Base-by-base conservation (phyloP, 2,329 filamentous ascomycete species). In the Paecilomyces formosus region DNA sequence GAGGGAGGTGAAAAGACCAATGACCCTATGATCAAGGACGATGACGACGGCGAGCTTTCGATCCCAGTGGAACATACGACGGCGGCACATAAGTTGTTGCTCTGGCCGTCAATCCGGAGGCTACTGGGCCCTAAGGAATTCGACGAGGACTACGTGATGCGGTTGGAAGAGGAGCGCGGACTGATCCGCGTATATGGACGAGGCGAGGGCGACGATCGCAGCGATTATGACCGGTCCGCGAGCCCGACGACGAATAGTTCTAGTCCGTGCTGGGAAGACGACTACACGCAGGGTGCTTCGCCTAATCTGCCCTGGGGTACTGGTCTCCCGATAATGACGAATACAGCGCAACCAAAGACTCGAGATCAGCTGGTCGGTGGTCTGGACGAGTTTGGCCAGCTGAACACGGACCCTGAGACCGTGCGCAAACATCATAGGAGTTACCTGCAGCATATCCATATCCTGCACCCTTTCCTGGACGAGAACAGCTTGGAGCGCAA, bases 1-100 rank as follows among this genome's bases (percentile, higher is more conserved):
- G 50, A 52, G 26, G 50, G n/a, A 6, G 11, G 13, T 11, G 50
- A 52, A 11, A 52, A 52, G 9, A 6, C 6, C 50, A 52, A 52
- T 12, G 50, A 52, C 13, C 21, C 50, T 21, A 28, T 28, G 22
- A 52, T 52, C 50, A 52, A 52, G 21, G 50, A 52, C 15, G 50
- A 52, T 24, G 50, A 52, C 21, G 50, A 52, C 15, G 50, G 50
- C 3, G 50, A 52, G 26, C 50, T 52, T 52, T 52, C 88, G 1
- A 89, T 96, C 58, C 89, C 91, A 0, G 84, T 87, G 28, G 90
- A 96, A 64, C 93, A 97, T 68, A 95, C 90, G 0, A 97, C 92
- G 0, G 85, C 91, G n/a, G 92, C 92, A 1, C 90, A 94, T 55
- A 84, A 92, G 62, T 78, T 97, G 18, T 77, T 97, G 28, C 80